Conservation (phyloP, 148 eudicot species). For the Polygonum aviculare region DNA sequence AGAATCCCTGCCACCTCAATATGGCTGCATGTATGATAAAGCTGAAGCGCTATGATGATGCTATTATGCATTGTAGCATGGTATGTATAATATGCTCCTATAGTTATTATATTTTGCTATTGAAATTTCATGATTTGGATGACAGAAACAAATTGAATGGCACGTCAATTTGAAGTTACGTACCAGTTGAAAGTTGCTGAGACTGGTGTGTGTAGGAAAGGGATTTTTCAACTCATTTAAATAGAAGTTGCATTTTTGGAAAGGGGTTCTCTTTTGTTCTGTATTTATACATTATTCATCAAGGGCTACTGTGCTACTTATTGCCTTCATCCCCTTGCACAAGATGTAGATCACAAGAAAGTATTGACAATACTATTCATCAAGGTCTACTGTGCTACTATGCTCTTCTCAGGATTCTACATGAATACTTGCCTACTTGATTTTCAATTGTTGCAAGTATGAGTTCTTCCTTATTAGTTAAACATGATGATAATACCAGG, state of each 20-base stretch:
- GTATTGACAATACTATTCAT: background rate
- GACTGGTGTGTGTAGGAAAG: background rate
- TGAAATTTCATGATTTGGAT: background rate
- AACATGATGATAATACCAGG: conserved; percentile 26
- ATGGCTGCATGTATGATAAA: conserved; percentile 88
- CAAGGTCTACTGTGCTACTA: too few species aligned
- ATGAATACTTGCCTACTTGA: background rate
- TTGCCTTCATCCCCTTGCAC: background rate
- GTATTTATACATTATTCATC: background rate
- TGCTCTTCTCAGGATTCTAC: background rate
- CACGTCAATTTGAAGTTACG: background rate
- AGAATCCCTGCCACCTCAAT: conserved; percentile 96
- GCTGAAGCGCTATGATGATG: conserved; percentile 81
- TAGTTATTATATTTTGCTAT: background rate
- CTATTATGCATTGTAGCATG: conserved; percentile 77
- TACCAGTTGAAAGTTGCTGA: background rate
- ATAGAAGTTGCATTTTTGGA: background rate
- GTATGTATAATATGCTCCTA: conserved; percentile 35
- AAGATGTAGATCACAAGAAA: background rate
- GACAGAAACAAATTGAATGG: background rate
- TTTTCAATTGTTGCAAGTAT: background rate
- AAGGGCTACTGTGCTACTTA: background rate
- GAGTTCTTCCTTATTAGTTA: too few species aligned
- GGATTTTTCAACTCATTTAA: conserved; percentile 1
- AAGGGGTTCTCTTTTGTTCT: background rate